Base-by-base conservation (phyloP, 352 stramenopile genomes). In the Globisporangium lucens region DNA sequence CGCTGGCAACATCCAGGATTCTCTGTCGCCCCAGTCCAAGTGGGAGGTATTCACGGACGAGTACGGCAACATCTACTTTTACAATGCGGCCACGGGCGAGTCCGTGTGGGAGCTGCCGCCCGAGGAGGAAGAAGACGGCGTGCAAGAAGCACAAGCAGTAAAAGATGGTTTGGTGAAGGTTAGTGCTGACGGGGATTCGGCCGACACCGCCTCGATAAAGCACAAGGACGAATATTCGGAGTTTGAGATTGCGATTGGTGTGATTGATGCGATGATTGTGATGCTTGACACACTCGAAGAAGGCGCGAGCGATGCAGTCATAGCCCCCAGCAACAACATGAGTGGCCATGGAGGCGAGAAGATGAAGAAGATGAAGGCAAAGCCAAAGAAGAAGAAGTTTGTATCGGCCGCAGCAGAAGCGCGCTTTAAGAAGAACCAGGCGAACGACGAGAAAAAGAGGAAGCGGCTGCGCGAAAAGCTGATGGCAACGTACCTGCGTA, bases 61-160 rank as follows among this genome's bases (percentile, higher is more conserved):
- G n/a, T 62, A 79, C 65, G 83, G 82, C 38, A 89, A 85, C 67
- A 66, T 89, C 55, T 94, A 92, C 79, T 93, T 91, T 58, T 90
- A 82, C 71, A 92, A 90, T 73, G 77, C 62, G 9, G 3, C 79
- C 56, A 88, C 85, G 2, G 85, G 82, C 13, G 82, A 92, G 65
- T 87, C 87, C 1, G 69, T 83, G 53, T 94, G 87, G 87, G 80
- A 89, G 70, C 65, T 90, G 36, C 87, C 87, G 0, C 59, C 69
- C 1, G 79, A 89, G 43, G 71, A 66, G 12, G 68, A 63, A 17
- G 66, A 74, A 3, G 38, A 68, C 20, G 69, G 77, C 49, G 55
- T 38, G 8, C 33, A 38, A 38, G 33, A 43, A 15, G 41, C 20
- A 5, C 41, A 49, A 15, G 15, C 15, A 17, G 15, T n/a, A 47